phyloP scores from a whole-genome alignment of 1,284 basidiomycete genomes.

The Tausonia pullulans region DNA sequence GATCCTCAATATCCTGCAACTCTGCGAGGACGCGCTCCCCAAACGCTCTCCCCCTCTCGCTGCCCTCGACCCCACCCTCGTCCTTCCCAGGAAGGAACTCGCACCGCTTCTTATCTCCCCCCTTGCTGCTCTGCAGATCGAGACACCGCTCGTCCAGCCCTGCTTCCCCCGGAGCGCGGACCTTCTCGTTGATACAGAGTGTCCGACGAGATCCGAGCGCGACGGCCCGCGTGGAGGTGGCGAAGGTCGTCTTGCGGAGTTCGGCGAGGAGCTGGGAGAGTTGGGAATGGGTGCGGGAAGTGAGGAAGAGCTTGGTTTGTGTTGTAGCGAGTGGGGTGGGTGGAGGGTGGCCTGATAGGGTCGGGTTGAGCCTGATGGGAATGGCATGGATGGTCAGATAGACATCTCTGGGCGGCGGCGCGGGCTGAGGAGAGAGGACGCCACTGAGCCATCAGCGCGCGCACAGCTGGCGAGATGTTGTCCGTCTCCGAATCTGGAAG shows the following conservation, averaged over 20 bases:
- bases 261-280: slow-evolving; percentile 83
- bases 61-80: slow-evolving; percentile 58
- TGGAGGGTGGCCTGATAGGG: not conserved
- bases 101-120: slow-evolving; percentile 58
- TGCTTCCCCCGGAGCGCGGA: slow-evolving; percentile 50
- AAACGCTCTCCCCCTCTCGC: slow-evolving; percentile 43
- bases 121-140: slow-evolving; percentile 55
- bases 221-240: slow-evolving; percentile 15
- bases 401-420: not conserved
- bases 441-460: slow-evolving; percentile 67
- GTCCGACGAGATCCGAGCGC: slow-evolving; percentile 83
- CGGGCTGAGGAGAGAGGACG: slow-evolving; percentile 21
- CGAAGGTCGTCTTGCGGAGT: slow-evolving; percentile 46
- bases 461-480: slow-evolving; percentile 65
- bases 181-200: slow-evolving; percentile 79
- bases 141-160: slow-evolving; percentile 87
- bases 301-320: slow-evolving; percentile 59
- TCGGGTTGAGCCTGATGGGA: not conserved
- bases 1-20: slow-evolving; percentile 89
- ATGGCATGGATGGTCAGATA: too few species aligned
- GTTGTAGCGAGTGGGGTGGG: not conserved
- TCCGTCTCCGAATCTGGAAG: slow-evolving; percentile 36
- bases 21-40: slow-evolving; percentile 76
- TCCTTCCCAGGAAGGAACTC: slow-evolving; percentile 61
- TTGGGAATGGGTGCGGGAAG: slow-evolving; percentile 91